Conservation (phyloP, 140 eudicot species). For the Cichorium intybus region DNA sequence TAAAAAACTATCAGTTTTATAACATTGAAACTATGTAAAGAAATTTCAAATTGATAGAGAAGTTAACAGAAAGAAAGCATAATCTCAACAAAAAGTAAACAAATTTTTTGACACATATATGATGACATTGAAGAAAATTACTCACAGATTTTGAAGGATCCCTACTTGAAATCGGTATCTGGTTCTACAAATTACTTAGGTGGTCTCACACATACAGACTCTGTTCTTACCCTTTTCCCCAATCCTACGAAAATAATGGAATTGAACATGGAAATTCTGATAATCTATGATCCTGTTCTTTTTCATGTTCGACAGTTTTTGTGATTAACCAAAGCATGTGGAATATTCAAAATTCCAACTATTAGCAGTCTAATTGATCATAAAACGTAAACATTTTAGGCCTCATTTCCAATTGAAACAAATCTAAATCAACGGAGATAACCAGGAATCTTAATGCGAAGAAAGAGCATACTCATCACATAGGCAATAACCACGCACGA, state of each 20-base stretch:
- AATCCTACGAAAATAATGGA: neutral
- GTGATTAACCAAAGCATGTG: constrained; percentile 11
- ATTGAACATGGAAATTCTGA: neutral
- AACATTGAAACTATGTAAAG: no score
- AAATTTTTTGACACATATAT: neutral
- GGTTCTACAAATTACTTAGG: constrained; percentile 7
- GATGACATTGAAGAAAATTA: neutral
- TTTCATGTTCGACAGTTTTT: neutral
- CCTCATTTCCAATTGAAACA: neutral
- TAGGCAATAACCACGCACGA: constrained; percentile 57
- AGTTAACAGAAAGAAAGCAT: neutral
- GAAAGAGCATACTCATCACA: constrained; percentile 92
- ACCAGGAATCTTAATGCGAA: constrained; percentile 91
- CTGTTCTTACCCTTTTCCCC: constrained; percentile 2
- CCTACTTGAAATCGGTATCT: constrained; percentile 4
- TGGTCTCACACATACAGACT: constrained; percentile 1
- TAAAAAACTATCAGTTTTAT: no score
- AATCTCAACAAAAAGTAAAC: neutral
- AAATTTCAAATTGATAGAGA: neutral
- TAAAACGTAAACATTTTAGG: constrained; percentile 1
- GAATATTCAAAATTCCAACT: constrained; percentile 1
- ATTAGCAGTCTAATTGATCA: constrained; percentile 6
- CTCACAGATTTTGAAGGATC: constrained; percentile 1
- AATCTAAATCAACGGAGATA: constrained; percentile 50
- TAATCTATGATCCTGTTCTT: constrained; percentile 9